Percentiles rank a stretch among this genome's conserved stretches.
Conservation (phyloP, 2,329 filamentous ascomycete genomes). For the Pseudogymnoascus sp. region DNA sequence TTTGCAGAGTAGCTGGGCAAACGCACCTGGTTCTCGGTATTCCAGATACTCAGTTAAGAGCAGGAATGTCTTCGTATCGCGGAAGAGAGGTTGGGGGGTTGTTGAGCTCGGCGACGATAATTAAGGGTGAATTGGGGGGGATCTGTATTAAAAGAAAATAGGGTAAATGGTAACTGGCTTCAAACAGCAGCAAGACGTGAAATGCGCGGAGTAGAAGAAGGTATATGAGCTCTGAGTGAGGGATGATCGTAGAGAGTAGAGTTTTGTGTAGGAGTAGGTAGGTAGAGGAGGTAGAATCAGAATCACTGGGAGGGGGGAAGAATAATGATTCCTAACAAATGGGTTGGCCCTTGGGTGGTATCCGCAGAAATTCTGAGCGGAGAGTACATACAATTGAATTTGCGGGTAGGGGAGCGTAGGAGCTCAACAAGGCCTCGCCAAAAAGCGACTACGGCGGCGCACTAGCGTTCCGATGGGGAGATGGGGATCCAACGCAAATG, state of each 20-base stretch:
- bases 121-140: background rate
- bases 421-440: slow-evolving; percentile 7
- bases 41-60: slow-evolving; percentile 30
- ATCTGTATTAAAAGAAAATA: slow-evolving; percentile 7
- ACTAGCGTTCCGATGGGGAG: slow-evolving; percentile 7
- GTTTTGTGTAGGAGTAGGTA: background rate
- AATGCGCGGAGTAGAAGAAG: slow-evolving; percentile 2
- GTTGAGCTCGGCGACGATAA: background rate
- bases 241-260: background rate
- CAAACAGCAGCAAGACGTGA: slow-evolving; percentile 2
- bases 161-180: slow-evolving; percentile 3
- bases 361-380: background rate
- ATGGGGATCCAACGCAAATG: slow-evolving; percentile 7
- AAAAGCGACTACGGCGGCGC: background rate
- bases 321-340: background rate
- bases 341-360: background rate
- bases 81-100: background rate
- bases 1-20: background rate
- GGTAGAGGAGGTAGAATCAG: background rate
- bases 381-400: background rate
- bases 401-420: background rate
- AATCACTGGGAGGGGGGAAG: background rate
- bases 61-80: slow-evolving; percentile 20
- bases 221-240: background rate
- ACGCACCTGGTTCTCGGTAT: slow-evolving; percentile 12